Conservation (phyloP, 2,329 filamentous ascomycete genomes). For the Sporothrix globosa region DNA sequence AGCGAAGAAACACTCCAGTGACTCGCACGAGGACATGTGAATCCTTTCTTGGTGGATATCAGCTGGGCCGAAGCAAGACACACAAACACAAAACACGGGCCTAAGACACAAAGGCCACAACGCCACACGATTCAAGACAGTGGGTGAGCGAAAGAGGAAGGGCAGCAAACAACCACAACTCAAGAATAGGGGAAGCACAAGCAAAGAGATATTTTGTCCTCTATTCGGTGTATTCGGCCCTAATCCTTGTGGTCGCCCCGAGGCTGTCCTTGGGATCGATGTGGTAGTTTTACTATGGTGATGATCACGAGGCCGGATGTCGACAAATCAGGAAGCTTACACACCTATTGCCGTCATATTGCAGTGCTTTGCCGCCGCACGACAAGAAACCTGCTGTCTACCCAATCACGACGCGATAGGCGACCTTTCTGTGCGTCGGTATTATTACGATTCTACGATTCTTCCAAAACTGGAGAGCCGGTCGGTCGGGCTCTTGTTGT, state of each 20-base stretch:
- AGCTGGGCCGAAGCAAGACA: conserved; percentile 20
- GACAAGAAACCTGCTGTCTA: conserved; percentile 1
- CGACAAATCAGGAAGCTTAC: conserved; percentile 27
- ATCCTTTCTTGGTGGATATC: background rate
- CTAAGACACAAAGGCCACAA: background rate
- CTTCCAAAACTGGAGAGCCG: background rate
- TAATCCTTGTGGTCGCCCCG: background rate
- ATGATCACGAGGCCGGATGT: background rate
- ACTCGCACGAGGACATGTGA: background rate
- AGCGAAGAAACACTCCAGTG: background rate
- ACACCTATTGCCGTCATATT: background rate
- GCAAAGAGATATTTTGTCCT: background rate
- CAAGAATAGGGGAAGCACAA: background rate
- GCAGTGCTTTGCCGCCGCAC: conserved; percentile 12
- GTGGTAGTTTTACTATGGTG: background rate
- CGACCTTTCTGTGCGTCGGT: background rate
- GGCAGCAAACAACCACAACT: background rate
- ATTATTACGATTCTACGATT: background rate
- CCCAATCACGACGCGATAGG: conserved; percentile 20
- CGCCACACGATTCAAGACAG: background rate
- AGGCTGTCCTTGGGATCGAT: background rate
- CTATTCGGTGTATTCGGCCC: background rate
- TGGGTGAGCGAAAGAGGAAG: conserved; percentile 6
- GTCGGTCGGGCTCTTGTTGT: background rate
- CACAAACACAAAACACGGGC: background rate